Evolutionary conservation across 345 rosid species (phyloP).

Genomic region (Excoecaria cochinchinensis): DNA sequence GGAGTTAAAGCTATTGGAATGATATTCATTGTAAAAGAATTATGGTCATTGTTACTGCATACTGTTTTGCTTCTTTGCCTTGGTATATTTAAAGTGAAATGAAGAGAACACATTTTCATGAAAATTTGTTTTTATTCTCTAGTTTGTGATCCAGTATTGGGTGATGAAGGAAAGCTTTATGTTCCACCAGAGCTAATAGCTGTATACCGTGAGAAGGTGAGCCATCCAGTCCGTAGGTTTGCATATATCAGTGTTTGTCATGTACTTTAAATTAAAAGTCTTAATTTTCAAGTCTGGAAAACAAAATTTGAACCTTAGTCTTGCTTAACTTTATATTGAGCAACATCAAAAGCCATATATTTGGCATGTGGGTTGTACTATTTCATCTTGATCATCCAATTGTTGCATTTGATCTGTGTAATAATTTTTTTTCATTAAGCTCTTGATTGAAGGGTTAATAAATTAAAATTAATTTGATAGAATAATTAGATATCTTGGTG

Average conservation of each 20-base stretch:
- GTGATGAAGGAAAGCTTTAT: constrained; percentile 98
- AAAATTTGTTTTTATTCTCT: constrained; percentile 22
- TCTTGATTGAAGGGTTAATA: not conserved
- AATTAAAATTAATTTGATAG: not conserved
- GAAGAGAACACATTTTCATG: constrained; percentile 17
- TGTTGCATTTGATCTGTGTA: not conserved
- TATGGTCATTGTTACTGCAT: not conserved
- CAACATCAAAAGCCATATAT: not conserved
- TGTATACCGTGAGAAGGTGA: constrained; percentile 89
- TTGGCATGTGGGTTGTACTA: not conserved
- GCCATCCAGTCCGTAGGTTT: constrained; percentile 12
- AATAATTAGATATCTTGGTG: constrained; percentile 9
- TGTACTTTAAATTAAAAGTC: not conserved
- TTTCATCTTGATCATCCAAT: not conserved
- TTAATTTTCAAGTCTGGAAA: not conserved
- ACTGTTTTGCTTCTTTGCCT: not conserved
- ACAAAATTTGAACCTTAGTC: not conserved
- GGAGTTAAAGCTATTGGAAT: not conserved
- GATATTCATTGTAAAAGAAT: not conserved
- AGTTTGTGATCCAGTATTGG: constrained; percentile 99
- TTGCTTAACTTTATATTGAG: constrained; percentile 1
- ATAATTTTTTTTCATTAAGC: not conserved
- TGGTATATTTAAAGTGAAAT: not conserved
- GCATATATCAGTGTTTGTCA: not conserved
- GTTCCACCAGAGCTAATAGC: constrained; percentile 78